Evolutionary conservation across 352 stramenopile species (phyloP).

Genomic region (Chrysophaeum taylorii): DNA sequence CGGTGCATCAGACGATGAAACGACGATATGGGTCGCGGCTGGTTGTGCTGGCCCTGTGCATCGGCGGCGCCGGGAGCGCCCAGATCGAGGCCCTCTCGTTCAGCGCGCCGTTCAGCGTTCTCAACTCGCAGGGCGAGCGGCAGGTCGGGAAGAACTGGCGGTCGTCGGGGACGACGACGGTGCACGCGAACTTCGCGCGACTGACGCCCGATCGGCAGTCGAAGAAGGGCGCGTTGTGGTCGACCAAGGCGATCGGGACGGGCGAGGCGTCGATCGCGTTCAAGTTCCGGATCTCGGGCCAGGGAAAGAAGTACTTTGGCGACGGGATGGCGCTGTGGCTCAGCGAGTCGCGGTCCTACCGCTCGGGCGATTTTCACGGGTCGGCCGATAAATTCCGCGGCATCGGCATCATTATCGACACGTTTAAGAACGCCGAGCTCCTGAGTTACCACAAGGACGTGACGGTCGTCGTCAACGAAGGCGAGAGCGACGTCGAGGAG

Average conservation of each 20-base stretch:
- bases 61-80: too few species aligned
- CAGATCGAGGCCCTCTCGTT: constrained; percentile 6
- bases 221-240: constrained; percentile 42
- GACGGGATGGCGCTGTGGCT: constrained; percentile 48
- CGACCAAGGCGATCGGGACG: constrained; percentile 19
- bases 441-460: constrained; percentile 42
- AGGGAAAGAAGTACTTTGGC: constrained; percentile 44
- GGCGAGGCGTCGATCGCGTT: constrained; percentile 25
- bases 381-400: constrained; percentile 31
- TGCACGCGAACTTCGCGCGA: constrained; percentile 37
- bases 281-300: constrained; percentile 44
- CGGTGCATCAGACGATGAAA: too few species aligned
- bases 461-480: constrained; percentile 44
- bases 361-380: constrained; percentile 11
- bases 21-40: too few species aligned
- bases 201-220: constrained; percentile 42
- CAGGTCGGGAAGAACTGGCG: neutral
- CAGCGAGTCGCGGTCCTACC: constrained; percentile 21
- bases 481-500: constrained; percentile 18
- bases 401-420: constrained; percentile 53
- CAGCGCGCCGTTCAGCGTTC: constrained; percentile 5
- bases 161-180: constrained; percentile 16
- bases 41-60: too few species aligned
- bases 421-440: constrained; percentile 53
- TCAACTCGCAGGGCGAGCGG: neutral